These are phyloP conservation scores for Calonectria pseudoturangicola DNA, from an alignment of 2,329 filamentous ascomycete species.

Conservation along the genomic window DNA sequence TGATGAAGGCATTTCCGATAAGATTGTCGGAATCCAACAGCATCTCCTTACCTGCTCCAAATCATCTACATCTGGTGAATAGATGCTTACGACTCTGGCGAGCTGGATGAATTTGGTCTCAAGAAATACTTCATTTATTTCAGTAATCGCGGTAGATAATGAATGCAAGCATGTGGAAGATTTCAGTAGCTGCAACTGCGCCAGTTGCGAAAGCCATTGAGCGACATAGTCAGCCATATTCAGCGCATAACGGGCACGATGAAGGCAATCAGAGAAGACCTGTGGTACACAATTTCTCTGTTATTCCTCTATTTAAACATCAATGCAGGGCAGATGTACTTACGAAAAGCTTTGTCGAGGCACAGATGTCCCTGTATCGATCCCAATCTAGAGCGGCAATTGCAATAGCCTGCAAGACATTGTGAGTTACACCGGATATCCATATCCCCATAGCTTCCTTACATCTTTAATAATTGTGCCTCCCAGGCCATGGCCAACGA, in stretches of 20 bases:
- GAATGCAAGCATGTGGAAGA: neutral
- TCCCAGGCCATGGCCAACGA: no score
- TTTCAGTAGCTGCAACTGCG: neutral
- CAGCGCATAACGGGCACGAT: neutral
- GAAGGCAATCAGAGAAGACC: neutral
- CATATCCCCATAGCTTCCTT: no score
- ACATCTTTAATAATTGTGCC: no score
- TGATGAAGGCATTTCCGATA: neutral
- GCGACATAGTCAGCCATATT: neutral
- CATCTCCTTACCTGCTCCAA: neutral
- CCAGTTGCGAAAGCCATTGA: neutral
- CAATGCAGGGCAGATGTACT: neutral
- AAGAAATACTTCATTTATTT: neutral
- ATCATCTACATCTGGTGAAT: neutral
- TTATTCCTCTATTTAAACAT: neutral
- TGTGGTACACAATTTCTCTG: neutral
- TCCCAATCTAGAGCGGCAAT: neutral
- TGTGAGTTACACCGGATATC: neutral
- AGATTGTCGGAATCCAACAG: no score
- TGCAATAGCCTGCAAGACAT: neutral
- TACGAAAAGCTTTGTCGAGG: neutral
- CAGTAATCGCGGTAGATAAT: neutral
- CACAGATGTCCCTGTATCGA: neutral
- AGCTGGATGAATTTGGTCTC: neutral
- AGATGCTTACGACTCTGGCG: neutral